Evolutionary conservation across 176 grass and related monocot genomes (phyloP), one percentile per base, ranked within the genome.

Genomic region (Carex kokanica): DNA sequence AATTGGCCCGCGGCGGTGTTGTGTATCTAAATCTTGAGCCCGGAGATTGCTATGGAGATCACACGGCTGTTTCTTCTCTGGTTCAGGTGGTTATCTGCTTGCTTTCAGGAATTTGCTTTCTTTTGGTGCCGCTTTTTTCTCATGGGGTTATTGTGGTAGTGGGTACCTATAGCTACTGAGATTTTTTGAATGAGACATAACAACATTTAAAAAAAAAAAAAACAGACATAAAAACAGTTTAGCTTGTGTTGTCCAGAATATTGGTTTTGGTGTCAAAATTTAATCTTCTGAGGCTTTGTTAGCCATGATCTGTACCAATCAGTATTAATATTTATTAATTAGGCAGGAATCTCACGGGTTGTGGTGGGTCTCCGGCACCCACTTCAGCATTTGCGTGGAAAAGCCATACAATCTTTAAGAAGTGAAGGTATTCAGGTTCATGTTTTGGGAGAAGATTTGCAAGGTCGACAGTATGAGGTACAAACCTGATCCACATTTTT

Each of bases 11-110:
- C 2, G 95, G 92, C 51, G 87, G 86, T 21, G 89, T 88, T 8
- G 95, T 90, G 17, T 98, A 98, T 55, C 86, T 98, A 55, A 98
- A 94, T 71, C 89, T 98, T 63, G 95, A 98, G 45, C 92, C 95
- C 0, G 92, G 92, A 8, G 95, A 98, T 85, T 93, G 95, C 79
- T 98, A 84, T 32, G 92, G 87, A 9, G 95, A 98, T 77, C 87
- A 65, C 81, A 90, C 92, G 0, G 86, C 95, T 18, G 87, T 93
- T 1, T 65, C 82, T 11, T 83, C 95, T 60, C 89, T 98, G 5
- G 87, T 94, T 40, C 95, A 98, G 95, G 95, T 94, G 78, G 23
- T 92, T 16, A 0, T 29, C 21, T 81, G 32, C 4, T 40, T 61
- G 9, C 1, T 47, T n/a, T 69, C 34, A 31, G 65, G 2, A 68